These are phyloP conservation scores for Vaccinium myrtillus DNA, from an alignment of 148 eudicot genomes.

Conservation along the genomic window DNA sequence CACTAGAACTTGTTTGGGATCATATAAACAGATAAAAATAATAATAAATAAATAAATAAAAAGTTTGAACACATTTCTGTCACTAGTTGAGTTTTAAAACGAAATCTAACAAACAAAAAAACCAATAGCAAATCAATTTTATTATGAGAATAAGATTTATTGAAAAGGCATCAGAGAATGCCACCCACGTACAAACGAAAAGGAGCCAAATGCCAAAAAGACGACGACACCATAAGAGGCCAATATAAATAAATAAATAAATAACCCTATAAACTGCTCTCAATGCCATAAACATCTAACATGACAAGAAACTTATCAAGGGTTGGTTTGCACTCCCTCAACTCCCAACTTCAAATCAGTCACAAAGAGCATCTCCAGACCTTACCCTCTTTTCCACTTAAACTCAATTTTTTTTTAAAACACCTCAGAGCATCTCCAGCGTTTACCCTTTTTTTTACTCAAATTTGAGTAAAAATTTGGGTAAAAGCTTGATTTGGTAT, in stretches of 20 bases:
- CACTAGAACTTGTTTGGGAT: neutral
- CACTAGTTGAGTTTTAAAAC: neutral
- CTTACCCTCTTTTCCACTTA: no score
- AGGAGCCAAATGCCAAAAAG: neutral
- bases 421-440: no score
- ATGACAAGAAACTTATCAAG: neutral
- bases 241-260: neutral
- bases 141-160: neutral
- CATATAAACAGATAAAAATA: neutral
- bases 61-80: neutral
- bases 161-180: neutral
- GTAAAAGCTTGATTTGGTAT: no score
- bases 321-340: neutral
- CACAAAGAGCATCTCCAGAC: no score
- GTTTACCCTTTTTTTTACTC: no score
- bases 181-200: neutral
- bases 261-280: neutral
- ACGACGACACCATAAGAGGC: neutral
- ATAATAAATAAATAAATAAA: neutral
- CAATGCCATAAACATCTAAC: neutral
- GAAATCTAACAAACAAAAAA: neutral
- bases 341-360: neutral
- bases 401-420: no score
- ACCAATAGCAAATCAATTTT: neutral
- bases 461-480: no score